Percentiles rank a stretch among this genome's conserved stretches.
Conservation (phyloP, 495 filamentous ascomycete genomes). For the Collariella sp. region DNA sequence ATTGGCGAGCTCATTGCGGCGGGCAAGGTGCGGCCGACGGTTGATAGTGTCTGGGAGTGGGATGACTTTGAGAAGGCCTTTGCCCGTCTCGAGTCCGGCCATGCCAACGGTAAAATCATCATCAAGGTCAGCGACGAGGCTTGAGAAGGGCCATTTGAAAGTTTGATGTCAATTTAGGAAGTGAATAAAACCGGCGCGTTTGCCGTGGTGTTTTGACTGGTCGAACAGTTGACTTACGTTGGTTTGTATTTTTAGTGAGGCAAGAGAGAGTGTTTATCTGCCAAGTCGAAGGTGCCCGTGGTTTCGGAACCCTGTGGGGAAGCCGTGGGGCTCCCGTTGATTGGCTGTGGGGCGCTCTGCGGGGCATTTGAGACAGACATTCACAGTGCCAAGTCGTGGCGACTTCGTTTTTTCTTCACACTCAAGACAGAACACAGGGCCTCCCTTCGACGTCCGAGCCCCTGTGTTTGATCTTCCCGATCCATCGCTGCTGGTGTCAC, state of each 20-base stretch:
- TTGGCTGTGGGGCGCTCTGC: slow-evolving; percentile 3
- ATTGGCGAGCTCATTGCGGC: slow-evolving; percentile 53
- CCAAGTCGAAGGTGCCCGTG: background rate
- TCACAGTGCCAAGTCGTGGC: background rate
- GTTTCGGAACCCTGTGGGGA: slow-evolving; percentile 19
- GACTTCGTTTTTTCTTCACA: background rate
- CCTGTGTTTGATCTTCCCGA: slow-evolving; percentile 23
- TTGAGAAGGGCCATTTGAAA: background rate
- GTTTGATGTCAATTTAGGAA: no score
- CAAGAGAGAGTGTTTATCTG: background rate
- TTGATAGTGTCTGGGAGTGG: slow-evolving; percentile 55
- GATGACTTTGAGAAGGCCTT: slow-evolving; percentile 56
- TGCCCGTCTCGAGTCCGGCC: slow-evolving; percentile 51
- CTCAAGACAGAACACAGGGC: background rate
- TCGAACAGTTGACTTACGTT: background rate
- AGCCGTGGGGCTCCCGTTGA: background rate
- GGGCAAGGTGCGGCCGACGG: slow-evolving; percentile 51
- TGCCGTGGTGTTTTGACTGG: slow-evolving; percentile 46
- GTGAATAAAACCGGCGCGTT: slow-evolving; percentile 23
- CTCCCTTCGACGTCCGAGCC: slow-evolving; percentile 5
- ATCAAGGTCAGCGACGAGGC: slow-evolving; percentile 34
- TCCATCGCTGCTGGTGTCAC: slow-evolving; percentile 10
- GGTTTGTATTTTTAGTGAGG: no score
- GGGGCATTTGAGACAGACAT: slow-evolving; percentile 11
- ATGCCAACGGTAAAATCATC: slow-evolving; percentile 62